Evolutionary conservation across 2,329 filamentous ascomycete genomes (phyloP), one percentile per base, ranked within the genome.

Genomic region (Aspergillus neoniger): DNA sequence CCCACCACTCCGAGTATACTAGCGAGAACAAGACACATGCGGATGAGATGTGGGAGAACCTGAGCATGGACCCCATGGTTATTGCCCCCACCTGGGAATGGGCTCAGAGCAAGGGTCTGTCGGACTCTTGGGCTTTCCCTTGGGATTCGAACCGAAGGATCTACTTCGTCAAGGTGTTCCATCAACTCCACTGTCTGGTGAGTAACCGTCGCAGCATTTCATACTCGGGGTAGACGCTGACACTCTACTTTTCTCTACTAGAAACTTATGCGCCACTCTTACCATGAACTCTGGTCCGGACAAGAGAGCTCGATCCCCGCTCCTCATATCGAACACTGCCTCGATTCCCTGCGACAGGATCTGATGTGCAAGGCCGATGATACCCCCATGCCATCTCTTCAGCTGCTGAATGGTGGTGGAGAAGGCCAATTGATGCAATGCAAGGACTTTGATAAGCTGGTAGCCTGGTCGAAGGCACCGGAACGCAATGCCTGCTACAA

Each of bases 161-260:
- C 12, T 58, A 58, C 21, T 58, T 58, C 36, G 9, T 58, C 7
- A 58, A 58, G 25, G 57, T 58, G 49, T 58, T 47, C 21, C 57
- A 58, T 47, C 57, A 58, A 36, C 49, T 58, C n/a, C 57, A 58
- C 19, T 58, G 57, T 17, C 49, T 58, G 28, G 57, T 58, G 52
- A 17, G 49, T 48, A 2, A 7, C 6, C 4, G 7, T 9, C 32
- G 17, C 17, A 10, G 7, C 19, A 19, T 19, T 44, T 3, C 43
- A 21, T 5, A 47, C 8, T 9, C 43, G 23, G 23, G 14, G 3
- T 5, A 17, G 12, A 50, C 10, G n/a, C 47, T n/a, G n/a, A 28
- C 6, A 10, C 15, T 50, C 8, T 28, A 14, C 47, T 15, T 36
- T 12, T 15, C 4, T 30, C 5, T 17, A 8, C 4, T 30, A 56